phyloP scores from a whole-genome alignment of 179 eudicot genomes.

The Spergularia azorica region DNA sequence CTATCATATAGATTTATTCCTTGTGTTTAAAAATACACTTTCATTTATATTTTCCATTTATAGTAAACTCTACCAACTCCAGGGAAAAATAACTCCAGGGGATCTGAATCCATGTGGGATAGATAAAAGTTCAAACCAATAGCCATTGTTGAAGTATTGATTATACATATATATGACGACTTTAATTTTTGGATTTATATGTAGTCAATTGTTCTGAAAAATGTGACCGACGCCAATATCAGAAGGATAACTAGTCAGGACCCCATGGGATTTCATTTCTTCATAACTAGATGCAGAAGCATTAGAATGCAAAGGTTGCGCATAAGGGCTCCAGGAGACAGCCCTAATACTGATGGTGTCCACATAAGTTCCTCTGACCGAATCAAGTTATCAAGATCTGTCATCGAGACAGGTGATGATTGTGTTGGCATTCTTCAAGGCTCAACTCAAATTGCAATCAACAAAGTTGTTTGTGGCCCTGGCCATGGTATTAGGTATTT shows the following conservation, averaged over 20 bases:
- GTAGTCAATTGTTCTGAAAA: constrained; percentile 53
- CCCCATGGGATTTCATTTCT: constrained; percentile 70
- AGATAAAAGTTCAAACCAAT: too few species aligned
- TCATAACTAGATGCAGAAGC: constrained; percentile 30
- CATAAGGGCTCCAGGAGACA: constrained; percentile 49
- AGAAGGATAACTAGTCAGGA: constrained; percentile 45
- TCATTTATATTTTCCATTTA: too few species aligned
- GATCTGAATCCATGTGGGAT: too few species aligned
- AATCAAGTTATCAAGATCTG: constrained; percentile 36
- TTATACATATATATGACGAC: not conserved
- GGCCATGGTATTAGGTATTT: constrained; percentile 83
- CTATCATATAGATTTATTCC: too few species aligned
- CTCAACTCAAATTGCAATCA: constrained; percentile 44
- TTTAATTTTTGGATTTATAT: not conserved
- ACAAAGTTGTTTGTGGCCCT: constrained; percentile 61
- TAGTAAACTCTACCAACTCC: too few species aligned
- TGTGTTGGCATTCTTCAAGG: constrained; percentile 76
- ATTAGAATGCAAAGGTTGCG: constrained; percentile 36
- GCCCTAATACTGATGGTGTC: constrained; percentile 83
- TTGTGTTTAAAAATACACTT: too few species aligned
- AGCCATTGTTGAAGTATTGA: too few species aligned
- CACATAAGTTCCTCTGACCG: constrained; percentile 52
- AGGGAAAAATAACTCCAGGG: too few species aligned
- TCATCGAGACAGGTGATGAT: constrained; percentile 72
- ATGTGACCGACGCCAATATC: constrained; percentile 40